Conservation (phyloP, 2,329 filamentous ascomycete genomes). For the Fusarium sp. region DNA sequence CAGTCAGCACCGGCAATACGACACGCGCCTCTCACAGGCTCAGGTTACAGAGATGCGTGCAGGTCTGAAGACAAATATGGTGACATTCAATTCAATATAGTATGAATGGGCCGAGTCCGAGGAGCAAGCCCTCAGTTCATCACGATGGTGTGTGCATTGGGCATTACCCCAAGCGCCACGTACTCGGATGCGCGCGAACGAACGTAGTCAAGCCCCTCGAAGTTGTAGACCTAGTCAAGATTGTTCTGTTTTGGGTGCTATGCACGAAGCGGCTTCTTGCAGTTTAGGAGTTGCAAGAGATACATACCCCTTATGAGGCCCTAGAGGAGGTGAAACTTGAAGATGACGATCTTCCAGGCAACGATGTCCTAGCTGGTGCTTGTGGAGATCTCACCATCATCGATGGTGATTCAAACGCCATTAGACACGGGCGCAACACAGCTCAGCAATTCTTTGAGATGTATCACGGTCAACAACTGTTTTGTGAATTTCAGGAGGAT, state of each 20-base stretch:
- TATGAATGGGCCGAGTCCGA: not conserved
- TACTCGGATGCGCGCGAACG: not conserved
- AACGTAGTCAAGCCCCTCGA: not conserved
- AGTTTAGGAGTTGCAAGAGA: slow-evolving; percentile 5
- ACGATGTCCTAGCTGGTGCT: not conserved
- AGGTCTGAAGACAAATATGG: not conserved
- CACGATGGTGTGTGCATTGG: not conserved
- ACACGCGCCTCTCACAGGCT: not conserved
- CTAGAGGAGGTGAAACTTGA: not conserved
- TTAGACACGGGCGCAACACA: not conserved
- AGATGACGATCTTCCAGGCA: not conserved
- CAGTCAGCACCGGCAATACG: not conserved
- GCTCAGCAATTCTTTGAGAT: slow-evolving; percentile 2
- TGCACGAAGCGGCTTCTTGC: not conserved
- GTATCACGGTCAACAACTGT: not conserved
- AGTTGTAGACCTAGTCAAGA: slow-evolving; percentile 5
- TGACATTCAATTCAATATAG: not conserved
- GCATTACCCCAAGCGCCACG: not conserved
- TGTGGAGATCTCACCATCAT: not conserved
- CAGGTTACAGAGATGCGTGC: not conserved
- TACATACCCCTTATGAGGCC: not conserved
- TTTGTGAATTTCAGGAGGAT: no score
- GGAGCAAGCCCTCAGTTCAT: not conserved
- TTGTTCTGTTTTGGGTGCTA: slow-evolving; percentile 8
- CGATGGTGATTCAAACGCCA: not conserved